phyloP scores from a whole-genome alignment of 2,329 filamentous ascomycete genomes.

The Aureobasidium uvarum region DNA sequence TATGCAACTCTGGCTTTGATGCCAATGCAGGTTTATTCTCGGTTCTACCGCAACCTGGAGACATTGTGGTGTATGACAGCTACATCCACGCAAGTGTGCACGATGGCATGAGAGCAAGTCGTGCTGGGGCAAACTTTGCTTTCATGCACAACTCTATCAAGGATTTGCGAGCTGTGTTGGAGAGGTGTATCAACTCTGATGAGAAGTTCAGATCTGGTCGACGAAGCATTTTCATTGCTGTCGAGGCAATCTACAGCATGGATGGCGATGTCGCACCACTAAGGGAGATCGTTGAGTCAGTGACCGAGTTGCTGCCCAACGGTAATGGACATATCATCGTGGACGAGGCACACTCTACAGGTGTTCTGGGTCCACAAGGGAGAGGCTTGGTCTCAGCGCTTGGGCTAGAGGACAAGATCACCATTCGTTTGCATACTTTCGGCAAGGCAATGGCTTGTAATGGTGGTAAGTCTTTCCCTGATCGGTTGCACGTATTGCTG shows the following conservation, averaged over 20 bases:
- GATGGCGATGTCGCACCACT: conserved; percentile 72
- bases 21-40: conserved; percentile 51
- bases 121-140: conserved; percentile 49
- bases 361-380: conserved; percentile 57
- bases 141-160: conserved; percentile 60
- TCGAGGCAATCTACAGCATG: conserved; percentile 75
- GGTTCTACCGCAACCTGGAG: conserved; percentile 48
- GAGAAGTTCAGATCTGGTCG: conserved; percentile 40
- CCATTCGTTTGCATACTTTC: conserved; percentile 62
- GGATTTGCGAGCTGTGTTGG: conserved; percentile 37
- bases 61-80: conserved; percentile 67
- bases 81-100: conserved; percentile 75
- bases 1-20: conserved; percentile 59
- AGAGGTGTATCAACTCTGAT: conserved; percentile 36
- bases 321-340: conserved; percentile 63
- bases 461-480: conserved; percentile 57
- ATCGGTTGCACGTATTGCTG: too few species aligned
- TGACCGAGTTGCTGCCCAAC: conserved; percentile 55
- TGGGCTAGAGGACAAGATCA: conserved; percentile 56
- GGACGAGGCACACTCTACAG: conserved; percentile 67
- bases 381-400: conserved; percentile 59
- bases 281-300: conserved; percentile 56
- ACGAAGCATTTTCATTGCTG: conserved; percentile 62
- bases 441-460: conserved; percentile 67
- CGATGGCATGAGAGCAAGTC: conserved; percentile 69